These are phyloP conservation scores for Isoetes engelmannii DNA, from an alignment of 83 land plant genomes.

Conservation along the genomic window DNA sequence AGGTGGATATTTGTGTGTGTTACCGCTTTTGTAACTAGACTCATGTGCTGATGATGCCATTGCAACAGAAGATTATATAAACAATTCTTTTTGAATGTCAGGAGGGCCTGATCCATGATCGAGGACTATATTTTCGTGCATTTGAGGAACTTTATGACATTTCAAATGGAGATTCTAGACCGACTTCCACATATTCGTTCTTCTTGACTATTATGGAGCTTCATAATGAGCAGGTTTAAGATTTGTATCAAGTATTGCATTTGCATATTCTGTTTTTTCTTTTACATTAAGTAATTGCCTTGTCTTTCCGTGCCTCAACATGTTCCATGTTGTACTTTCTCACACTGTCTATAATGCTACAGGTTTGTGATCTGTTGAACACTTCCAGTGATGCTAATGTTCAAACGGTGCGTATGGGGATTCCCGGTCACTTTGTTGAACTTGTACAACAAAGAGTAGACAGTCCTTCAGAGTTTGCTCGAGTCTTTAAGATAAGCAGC, in stretches of 20 bases:
- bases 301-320: too few relatives aligned
- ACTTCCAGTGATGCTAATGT: slow-evolving; percentile 25
- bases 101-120: slow-evolving; percentile 90
- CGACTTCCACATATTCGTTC: slow-evolving; percentile 55
- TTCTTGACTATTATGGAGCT: slow-evolving; percentile 75
- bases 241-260: neutral
- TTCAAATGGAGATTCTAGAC: slow-evolving; percentile 60
- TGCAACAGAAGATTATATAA: too few relatives aligned
- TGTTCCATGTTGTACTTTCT: too few relatives aligned
- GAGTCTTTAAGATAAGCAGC: slow-evolving; percentile 50
- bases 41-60: too few relatives aligned
- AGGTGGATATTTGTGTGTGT: neutral
- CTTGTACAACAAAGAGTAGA: slow-evolving; percentile 64
- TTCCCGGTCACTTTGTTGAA: slow-evolving; percentile 42
- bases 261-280: too few relatives aligned
- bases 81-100: slow-evolving; percentile 14
- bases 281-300: too few relatives aligned
- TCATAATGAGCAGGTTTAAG: slow-evolving; percentile 52
- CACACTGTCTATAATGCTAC: neutral
- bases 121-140: slow-evolving; percentile 70
- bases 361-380: slow-evolving; percentile 72
- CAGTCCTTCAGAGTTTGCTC: slow-evolving; percentile 70
- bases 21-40: too few relatives aligned
- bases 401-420: slow-evolving; percentile 34
- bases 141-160: slow-evolving; percentile 94